phyloP scores from a whole-genome alignment of 2,329 filamentous ascomycete species.

The Talaromyces rugulosus region DNA sequence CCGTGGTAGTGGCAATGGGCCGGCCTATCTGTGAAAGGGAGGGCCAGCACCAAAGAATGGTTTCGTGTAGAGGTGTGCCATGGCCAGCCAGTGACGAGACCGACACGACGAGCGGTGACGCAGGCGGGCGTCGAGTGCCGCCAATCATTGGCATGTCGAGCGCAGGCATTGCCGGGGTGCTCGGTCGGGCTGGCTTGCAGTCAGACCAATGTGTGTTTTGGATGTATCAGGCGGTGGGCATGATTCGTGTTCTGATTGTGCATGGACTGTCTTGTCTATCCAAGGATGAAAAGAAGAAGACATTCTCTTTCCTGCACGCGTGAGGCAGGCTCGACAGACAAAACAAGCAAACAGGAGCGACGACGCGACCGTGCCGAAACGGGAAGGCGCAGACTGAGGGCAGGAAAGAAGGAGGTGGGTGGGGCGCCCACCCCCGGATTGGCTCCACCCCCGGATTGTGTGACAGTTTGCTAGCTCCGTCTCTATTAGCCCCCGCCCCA shows the following conservation, averaged over 20 bases:
- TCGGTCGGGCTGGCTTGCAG: not conserved
- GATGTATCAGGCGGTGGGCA: not conserved
- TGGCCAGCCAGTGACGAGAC: not conserved
- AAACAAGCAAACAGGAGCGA: not conserved
- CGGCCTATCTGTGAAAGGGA: not conserved
- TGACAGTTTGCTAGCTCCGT: not conserved
- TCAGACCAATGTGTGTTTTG: not conserved
- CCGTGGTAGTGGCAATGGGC: not conserved
- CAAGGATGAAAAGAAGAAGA: too few relatives aligned
- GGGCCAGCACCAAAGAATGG: not conserved
- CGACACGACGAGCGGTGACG: not conserved
- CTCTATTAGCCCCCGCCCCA: slow-evolving; percentile 6
- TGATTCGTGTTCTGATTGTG: not conserved
- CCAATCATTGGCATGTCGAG: not conserved
- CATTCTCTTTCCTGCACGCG: not conserved
- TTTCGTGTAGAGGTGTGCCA: not conserved
- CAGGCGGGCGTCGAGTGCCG: not conserved
- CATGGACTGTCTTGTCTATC: too few relatives aligned
- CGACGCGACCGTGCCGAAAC: not conserved
- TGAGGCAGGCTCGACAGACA: not conserved
- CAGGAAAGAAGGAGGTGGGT: not conserved
- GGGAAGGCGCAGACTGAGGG: not conserved
- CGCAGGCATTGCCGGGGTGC: not conserved
- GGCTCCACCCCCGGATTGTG: slow-evolving; percentile 11
- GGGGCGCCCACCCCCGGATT: slow-evolving; percentile 5